Conservation (phyloP, 306 rosid genomes). For the Vachellia pachyceras region DNA sequence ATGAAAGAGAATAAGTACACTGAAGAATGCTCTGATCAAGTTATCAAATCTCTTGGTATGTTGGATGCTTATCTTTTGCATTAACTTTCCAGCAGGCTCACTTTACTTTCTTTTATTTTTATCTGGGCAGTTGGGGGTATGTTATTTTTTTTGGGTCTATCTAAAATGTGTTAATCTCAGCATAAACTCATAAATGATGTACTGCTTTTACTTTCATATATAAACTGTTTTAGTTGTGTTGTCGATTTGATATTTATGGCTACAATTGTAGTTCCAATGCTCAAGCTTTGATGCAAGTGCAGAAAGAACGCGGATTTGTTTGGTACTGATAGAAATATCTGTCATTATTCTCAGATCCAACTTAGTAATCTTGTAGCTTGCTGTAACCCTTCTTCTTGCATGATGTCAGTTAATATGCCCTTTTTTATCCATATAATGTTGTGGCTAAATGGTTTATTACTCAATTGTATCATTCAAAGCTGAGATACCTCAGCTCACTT, state of each 20-base stretch:
- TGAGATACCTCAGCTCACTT: background rate
- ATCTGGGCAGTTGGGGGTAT: background rate
- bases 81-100: background rate
- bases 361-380: background rate
- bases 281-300: background rate
- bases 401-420: background rate
- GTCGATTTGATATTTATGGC: background rate
- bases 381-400: background rate
- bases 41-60: slow-evolving; percentile 83
- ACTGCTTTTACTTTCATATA: background rate
- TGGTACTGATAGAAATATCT: background rate
- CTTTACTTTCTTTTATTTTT: background rate
- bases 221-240: background rate
- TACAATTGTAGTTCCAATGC: background rate
- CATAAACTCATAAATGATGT: background rate
- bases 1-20: slow-evolving; percentile 76
- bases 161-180: background rate
- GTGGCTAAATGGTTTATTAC: background rate
- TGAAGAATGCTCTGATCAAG: slow-evolving; percentile 81
- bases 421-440: slow-evolving; percentile 3
- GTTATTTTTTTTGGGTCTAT: background rate
- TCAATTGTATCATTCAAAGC: background rate
- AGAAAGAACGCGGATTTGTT: background rate
- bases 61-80: slow-evolving; percentile 31
- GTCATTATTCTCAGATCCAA: background rate